A percentile compares a stretch with the other conserved stretches of the same genome.
These are phyloP conservation scores for Podaxis sp. DNA, from an alignment of 768 basidiomycete genomes.

Conservation along the genomic window DNA sequence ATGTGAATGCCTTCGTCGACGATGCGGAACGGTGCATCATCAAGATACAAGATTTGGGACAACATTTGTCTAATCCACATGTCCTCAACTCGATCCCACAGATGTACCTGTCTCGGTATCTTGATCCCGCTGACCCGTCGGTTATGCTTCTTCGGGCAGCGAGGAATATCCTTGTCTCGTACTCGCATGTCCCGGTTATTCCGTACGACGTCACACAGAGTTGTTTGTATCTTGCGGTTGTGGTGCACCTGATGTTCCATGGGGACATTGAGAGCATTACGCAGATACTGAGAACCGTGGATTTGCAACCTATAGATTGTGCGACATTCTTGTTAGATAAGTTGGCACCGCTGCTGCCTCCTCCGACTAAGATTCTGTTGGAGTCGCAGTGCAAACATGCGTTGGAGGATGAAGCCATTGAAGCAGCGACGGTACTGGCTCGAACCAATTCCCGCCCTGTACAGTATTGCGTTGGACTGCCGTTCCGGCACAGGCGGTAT, in stretches of 20 bases:
- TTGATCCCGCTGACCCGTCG: constrained; percentile 16
- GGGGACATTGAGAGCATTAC: constrained; percentile 30
- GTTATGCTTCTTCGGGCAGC: constrained; percentile 22
- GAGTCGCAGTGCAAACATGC: constrained; percentile 28
- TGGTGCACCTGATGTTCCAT: constrained; percentile 37
- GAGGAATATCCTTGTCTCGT: constrained; percentile 24
- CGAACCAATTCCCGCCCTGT: constrained; percentile 18
- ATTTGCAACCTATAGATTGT: constrained; percentile 42
- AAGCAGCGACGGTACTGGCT: constrained; percentile 15
- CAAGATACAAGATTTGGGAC: constrained; percentile 13
- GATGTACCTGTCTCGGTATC: constrained; percentile 8
- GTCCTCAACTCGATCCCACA: constrained; percentile 14
- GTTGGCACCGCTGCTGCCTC: constrained; percentile 33
- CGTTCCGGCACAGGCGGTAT: constrained; percentile 40
- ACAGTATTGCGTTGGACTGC: constrained; percentile 49
- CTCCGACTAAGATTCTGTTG: constrained; percentile 26
- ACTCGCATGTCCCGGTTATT: constrained; percentile 20
- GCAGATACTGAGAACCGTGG: constrained; percentile 31
- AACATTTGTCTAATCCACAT: constrained; percentile 8
- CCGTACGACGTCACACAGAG: constrained; percentile 27
- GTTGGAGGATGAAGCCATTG: constrained; percentile 30
- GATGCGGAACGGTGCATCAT: constrained; percentile 31
- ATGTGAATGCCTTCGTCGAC: constrained; percentile 39
- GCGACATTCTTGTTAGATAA: constrained; percentile 39
- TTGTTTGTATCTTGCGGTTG: constrained; percentile 33